Conservation (phyloP, 106 monocot genomes). For the Dactylorhiza incarnata region DNA sequence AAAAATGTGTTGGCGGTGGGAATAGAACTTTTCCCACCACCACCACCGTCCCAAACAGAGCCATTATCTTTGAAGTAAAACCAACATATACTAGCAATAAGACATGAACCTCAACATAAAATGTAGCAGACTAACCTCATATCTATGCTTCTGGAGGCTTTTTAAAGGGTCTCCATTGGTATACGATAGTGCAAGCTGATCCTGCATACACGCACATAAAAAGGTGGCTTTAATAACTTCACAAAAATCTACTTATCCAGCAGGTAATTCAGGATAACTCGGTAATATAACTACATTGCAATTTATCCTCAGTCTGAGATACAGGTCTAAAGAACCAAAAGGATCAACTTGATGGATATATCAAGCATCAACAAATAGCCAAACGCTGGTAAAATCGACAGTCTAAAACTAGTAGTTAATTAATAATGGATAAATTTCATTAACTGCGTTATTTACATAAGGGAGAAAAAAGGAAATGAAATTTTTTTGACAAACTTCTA, state of each 20-base stretch:
- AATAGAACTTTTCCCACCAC: too few species aligned
- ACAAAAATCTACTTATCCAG: not conserved
- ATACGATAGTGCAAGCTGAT: conserved; percentile 34
- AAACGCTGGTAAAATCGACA: not conserved
- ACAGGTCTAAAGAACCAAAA: not conserved
- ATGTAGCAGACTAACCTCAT: conserved; percentile 42
- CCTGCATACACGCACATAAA: conserved; percentile 16
- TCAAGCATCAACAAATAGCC: not conserved
- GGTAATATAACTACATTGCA: not conserved
- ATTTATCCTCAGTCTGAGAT: not conserved
- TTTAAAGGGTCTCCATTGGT: conserved; percentile 26
- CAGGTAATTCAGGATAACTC: not conserved
- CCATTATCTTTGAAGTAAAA: not conserved
- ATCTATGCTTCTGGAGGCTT: conserved; percentile 47
- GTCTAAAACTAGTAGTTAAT: not conserved
- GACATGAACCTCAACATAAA: not conserved
- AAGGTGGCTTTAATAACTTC: not conserved
- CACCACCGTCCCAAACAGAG: too few species aligned
- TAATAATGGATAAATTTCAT: not conserved
- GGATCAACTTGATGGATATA: not conserved
- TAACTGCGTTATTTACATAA: not conserved
- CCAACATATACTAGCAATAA: not conserved
- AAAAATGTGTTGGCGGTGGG: too few species aligned
- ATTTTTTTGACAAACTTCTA: not conserved
- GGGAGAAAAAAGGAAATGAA: not conserved